A percentile compares a stretch with the other conserved stretches of the same genome.
Evolutionary conservation across 2,329 filamentous ascomycete genomes (phyloP).

Genomic region (Neopestalotiopsis sp.): DNA sequence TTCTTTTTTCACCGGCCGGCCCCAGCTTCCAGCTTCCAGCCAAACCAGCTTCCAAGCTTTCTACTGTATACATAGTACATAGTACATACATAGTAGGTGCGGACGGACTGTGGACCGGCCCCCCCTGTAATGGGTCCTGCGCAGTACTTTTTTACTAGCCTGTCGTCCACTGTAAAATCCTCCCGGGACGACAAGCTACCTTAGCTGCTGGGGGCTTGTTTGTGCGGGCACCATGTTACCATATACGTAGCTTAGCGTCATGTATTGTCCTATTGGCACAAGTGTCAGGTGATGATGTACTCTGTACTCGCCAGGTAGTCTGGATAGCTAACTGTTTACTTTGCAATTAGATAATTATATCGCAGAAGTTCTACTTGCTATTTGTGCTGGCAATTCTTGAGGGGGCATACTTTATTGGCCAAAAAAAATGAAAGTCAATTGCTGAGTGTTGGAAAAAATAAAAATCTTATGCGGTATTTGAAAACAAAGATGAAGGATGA

Average conservation of each 20-base stretch:
- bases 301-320: too few relatives aligned
- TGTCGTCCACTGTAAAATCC: background rate
- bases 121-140: constrained; percentile 2
- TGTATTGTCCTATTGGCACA: background rate
- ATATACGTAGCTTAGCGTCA: background rate
- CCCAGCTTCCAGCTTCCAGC: background rate
- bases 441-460: too few relatives aligned
- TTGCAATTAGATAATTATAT: too few relatives aligned
- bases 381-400: too few relatives aligned
- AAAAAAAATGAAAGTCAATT: too few relatives aligned
- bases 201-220: background rate
- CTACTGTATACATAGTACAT: too few relatives aligned
- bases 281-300: background rate
- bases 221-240: background rate
- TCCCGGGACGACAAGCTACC: background rate
- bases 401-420: too few relatives aligned
- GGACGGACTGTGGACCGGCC: background rate
- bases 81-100: background rate
- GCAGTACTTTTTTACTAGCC: constrained; percentile 14
- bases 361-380: too few relatives aligned
- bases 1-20: background rate
- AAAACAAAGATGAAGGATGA: too few relatives aligned
- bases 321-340: too few relatives aligned
- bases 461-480: too few relatives aligned
- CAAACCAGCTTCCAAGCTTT: too few relatives aligned